Evolutionary conservation across 2,329 filamentous ascomycete genomes (phyloP), one percentile per base, ranked within the genome.

Genomic region (Clarireedia homoeocarpa): DNA sequence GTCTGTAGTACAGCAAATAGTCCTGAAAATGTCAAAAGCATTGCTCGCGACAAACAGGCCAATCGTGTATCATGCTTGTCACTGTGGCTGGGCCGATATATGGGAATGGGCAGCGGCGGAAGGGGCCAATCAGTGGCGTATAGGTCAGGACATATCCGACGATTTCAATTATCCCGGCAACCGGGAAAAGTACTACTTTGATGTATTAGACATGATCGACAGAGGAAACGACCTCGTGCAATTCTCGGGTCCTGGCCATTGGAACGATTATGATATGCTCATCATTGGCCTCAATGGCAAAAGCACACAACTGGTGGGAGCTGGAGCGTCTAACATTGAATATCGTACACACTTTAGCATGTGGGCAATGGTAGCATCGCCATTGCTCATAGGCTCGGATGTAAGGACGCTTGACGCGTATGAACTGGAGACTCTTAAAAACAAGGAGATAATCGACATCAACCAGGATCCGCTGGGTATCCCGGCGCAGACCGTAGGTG

Each of bases 1-100:
- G 9, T 53, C 20, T 1, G 10, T 38, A n/a, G 20, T 53, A 0
- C 40, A 53, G 10, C 17, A 38, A 14, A 26, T 47, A 14, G 51
- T 53, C n/a, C 14, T 53, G 27, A 47, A 53, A 14, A 53, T 53
- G 51, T 53, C 51, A 1, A 47, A 47, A 26, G 51, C 51, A 1
- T 34, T 53, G 2, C 5, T 71, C 1, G 70, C 55, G 9, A 72
- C 74, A 49, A 67, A 72, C 38, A 70, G 73, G 17, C 69, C 73
- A 0, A 81, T 82, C 14, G 66, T 78, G 2, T 81, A 75, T 65
- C 76, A 73, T 9, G 69, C 82, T 6, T 82, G 79, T 61, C 72
- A 77, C 30, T 82, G 79, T 74, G 76, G 76, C 0, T 63, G 60
- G 61, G 62, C 55, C 1, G 46, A 62, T 51, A 53, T 61, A 79